Evolutionary conservation across 2,329 filamentous ascomycete genomes (phyloP), one percentile per base, ranked within the genome.

Genomic region (Diaporthe destruens): DNA sequence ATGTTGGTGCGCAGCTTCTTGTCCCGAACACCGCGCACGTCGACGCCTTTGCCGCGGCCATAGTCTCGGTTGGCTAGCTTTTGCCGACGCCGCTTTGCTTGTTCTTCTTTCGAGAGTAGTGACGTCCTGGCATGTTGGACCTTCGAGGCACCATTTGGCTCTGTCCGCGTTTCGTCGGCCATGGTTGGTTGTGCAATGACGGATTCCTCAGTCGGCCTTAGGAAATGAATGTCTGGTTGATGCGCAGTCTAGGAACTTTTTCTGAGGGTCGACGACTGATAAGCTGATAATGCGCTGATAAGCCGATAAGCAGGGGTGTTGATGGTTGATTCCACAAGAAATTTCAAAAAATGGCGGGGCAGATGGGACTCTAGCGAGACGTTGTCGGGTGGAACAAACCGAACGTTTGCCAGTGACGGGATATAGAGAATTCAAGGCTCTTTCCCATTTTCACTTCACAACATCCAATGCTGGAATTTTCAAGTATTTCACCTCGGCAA

Each of bases 1-100:
- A 99, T 84, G 76, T 94, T 97, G 16, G 90, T 89, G 63, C 94
- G 92, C 75, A 98, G 84, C 82, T 98, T 99, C 87, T 94, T 97
- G 86, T 98, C 95, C 78, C 91, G 93, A 78, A 98, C 90, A 11
- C 85, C 86, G 79, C 92, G 92, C 57, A 92, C 87, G 72, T 92
- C 88, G 77, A 97, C 92, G 75, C 89, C 89, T 76, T 90, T 90
- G 65, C 96, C 96, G 77, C 96, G 91, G 44, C 96, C 96, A 83
- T 99, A 99, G 70, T 88, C 88, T 78, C 90, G 89, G 77, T 94
- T 88, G 68, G 94, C 94, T 77, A 91, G 86, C 78, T 86, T 87
- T 74, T 87, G 80, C 54, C 88, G 87, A 73, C 86, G 86, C 68
- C 84, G 81, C 78, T 84, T 86, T 76, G 87, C 83, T 72, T 84